Evolutionary conservation across 495 filamentous ascomycete species (phyloP).

Genomic region (Halenospora varia): DNA sequence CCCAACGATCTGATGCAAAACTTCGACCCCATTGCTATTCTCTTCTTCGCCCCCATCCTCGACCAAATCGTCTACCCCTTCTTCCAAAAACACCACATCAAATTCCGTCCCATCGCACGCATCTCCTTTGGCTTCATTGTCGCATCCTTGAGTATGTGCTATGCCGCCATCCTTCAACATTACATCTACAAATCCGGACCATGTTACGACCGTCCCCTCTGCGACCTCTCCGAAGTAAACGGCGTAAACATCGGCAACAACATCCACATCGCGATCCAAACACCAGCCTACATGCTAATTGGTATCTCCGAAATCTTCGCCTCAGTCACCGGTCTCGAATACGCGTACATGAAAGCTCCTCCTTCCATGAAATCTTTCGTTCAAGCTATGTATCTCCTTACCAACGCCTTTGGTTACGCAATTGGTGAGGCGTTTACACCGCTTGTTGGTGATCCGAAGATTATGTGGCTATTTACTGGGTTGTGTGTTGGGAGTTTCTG

Average conservation of each 20-base stretch:
- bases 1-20: conserved; percentile 80
- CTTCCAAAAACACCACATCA: conserved; percentile 56
- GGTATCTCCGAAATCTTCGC: conserved; percentile 39
- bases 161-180: conserved; percentile 59
- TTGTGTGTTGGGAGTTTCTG: conserved; percentile 59
- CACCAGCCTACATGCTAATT: conserved; percentile 32
- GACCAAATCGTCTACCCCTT: conserved; percentile 68
- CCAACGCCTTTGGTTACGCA: conserved; percentile 63
- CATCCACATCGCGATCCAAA: conserved; percentile 30
- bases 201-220: conserved; percentile 50
- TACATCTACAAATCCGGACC: conserved; percentile 60
- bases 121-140: conserved; percentile 68
- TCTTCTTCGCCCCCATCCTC: conserved; percentile 74
- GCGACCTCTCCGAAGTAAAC: conserved; percentile 10
- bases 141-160: conserved; percentile 59
- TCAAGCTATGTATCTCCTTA: conserved; percentile 63
- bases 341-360: conserved; percentile 78
- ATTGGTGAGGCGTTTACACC: conserved; percentile 65
- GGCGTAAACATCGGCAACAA: conserved; percentile 30
- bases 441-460: conserved; percentile 60
- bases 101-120: conserved; percentile 68
- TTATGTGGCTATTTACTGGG: conserved; percentile 60
- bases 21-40: conserved; percentile 68
- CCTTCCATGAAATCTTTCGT: conserved; percentile 74
- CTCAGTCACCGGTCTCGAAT: conserved; percentile 50